Evolutionary conservation across 1,284 basidiomycete species (phyloP).

Genomic region (Malassezia vespertilionis): DNA sequence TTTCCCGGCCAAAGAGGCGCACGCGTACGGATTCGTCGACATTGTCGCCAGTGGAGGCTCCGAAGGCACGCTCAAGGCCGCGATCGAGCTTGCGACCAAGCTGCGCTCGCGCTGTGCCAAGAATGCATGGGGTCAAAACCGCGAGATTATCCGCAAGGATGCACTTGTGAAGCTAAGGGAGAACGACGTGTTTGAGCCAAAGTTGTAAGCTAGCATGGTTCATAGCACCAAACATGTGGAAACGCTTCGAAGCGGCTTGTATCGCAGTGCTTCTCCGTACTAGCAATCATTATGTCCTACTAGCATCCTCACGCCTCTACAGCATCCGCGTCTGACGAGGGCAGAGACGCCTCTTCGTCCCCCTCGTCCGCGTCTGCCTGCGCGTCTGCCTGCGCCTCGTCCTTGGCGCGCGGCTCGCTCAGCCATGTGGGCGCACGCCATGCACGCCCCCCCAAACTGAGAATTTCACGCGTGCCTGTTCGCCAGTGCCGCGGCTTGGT

Average conservation of each 20-base stretch:
- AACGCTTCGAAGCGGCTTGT: no score
- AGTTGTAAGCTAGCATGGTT: background rate
- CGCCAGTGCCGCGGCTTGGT: constrained; percentile 24
- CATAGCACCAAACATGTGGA: no score
- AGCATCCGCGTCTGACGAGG: background rate
- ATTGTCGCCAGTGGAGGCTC: constrained; percentile 54
- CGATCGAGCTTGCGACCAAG: constrained; percentile 49
- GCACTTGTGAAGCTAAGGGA: constrained; percentile 11
- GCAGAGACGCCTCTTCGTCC: background rate
- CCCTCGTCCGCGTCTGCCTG: background rate
- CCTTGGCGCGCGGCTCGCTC: constrained; percentile 19
- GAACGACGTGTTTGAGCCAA: constrained; percentile 1
- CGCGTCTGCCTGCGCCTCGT: background rate
- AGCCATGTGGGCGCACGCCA: constrained; percentile 34
- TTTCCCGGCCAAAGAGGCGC: constrained; percentile 65
- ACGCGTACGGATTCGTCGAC: constrained; percentile 62
- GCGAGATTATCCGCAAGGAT: constrained; percentile 41
- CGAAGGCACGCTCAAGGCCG: constrained; percentile 54
- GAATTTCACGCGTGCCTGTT: constrained; percentile 25
- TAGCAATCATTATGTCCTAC: no score
- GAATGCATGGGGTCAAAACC: constrained; percentile 53
- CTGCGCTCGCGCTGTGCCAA: constrained; percentile 48
- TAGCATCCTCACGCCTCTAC: background rate
- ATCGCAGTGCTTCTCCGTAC: no score
- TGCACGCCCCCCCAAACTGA: constrained; percentile 30